phyloP scores from a whole-genome alignment of 2,329 filamentous ascomycete species.

The Neofusicoccum umdonicola region DNA sequence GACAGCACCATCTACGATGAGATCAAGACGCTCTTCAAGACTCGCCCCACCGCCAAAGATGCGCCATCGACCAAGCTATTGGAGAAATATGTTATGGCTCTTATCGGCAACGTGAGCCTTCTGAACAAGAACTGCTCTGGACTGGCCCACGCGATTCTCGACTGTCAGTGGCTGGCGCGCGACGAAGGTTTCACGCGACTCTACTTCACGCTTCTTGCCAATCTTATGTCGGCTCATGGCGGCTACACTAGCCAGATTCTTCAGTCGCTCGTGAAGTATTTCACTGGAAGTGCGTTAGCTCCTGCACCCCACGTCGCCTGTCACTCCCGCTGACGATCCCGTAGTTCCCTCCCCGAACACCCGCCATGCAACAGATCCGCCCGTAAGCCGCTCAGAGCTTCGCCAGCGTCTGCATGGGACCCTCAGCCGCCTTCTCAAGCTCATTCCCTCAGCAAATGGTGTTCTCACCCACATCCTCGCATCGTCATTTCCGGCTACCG shows the following conservation, averaged over 20 bases:
- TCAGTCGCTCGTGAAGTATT: conserved; percentile 76
- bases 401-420: conserved; percentile 73
- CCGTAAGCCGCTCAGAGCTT: conserved; percentile 63
- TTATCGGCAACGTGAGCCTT: conserved; percentile 55
- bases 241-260: conserved; percentile 73
- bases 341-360: conserved; percentile 54
- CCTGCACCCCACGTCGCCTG: neutral
- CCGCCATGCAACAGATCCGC: conserved; percentile 53
- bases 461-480: conserved; percentile 66
- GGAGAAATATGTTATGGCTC: conserved; percentile 58
- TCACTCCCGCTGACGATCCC: conserved; percentile 33
- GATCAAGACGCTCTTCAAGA: conserved; percentile 53
- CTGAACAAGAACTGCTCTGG: conserved; percentile 57
- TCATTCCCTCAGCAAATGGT: conserved; percentile 76
- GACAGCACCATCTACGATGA: conserved; percentile 58
- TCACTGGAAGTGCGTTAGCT: conserved; percentile 55
- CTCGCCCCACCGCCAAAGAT: conserved; percentile 47
- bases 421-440: conserved; percentile 71
- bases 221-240: conserved; percentile 77
- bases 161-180: conserved; percentile 61
- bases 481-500: conserved; percentile 70
- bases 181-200: conserved; percentile 58
- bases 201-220: conserved; percentile 57
- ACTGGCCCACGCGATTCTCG: conserved; percentile 57
- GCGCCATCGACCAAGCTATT: conserved; percentile 53